These are phyloP conservation scores for Penicillium cinerascens DNA, from an alignment of 495 filamentous ascomycete species.

Conservation along the genomic window DNA sequence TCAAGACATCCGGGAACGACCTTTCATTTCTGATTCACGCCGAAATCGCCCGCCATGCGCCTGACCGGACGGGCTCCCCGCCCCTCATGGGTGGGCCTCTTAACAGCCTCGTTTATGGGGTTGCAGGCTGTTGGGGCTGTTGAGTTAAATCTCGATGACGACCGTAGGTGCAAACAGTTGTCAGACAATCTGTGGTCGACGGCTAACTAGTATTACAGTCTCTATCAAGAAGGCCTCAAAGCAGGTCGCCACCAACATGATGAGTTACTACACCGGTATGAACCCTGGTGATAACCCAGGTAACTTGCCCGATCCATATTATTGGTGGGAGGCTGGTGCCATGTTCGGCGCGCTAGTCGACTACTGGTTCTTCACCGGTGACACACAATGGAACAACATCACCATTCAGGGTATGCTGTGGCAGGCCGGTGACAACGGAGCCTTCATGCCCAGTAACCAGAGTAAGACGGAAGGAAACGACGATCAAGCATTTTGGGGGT, in stretches of 20 bases:
- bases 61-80: slow-evolving; percentile 3
- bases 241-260: slow-evolving; percentile 43
- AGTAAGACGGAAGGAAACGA: slow-evolving; percentile 75
- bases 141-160: slow-evolving; percentile 23
- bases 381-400: slow-evolving; percentile 66
- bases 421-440: slow-evolving; percentile 62
- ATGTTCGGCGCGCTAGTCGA: slow-evolving; percentile 76
- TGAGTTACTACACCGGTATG: slow-evolving; percentile 67
- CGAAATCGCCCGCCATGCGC: slow-evolving; percentile 8
- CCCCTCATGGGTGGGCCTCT: slow-evolving; percentile 18
- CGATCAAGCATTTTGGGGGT: slow-evolving; percentile 84
- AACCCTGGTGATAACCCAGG: slow-evolving; percentile 66
- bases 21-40: not conserved
- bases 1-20: not conserved
- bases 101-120: slow-evolving; percentile 17
- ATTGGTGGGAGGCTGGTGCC: slow-evolving; percentile 79
- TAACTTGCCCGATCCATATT: slow-evolving; percentile 72
- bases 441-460: slow-evolving; percentile 83
- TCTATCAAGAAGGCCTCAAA: slow-evolving; percentile 47
- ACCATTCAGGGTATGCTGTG: slow-evolving; percentile 64
- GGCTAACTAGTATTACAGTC: slow-evolving; percentile 21
- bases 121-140: slow-evolving; percentile 17
- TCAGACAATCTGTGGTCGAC: not conserved
- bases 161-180: slow-evolving; percentile 2
- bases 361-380: slow-evolving; percentile 81